These are phyloP conservation scores for Podospora sp. DNA, from an alignment of 495 filamentous ascomycete genomes.

Conservation along the genomic window DNA sequence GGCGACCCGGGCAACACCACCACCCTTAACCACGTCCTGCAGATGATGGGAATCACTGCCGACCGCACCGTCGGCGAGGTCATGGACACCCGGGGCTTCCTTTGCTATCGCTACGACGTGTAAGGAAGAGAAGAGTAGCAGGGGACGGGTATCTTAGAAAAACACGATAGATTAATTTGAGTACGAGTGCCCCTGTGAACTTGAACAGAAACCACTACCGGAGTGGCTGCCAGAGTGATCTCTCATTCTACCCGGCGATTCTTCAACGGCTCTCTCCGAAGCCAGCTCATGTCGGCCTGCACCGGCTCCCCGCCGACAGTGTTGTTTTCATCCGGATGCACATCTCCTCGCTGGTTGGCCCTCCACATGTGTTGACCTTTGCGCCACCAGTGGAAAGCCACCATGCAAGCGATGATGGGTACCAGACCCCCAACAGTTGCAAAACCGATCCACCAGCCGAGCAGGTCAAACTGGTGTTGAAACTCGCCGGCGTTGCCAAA, in stretches of 20 bases:
- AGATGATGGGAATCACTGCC: conserved; percentile 24
- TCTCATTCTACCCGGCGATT: too few species aligned
- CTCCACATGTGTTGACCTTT: neutral
- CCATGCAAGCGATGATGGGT: neutral
- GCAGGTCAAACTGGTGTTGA: neutral
- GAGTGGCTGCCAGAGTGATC: too few species aligned
- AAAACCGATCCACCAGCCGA: neutral
- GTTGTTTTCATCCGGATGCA: neutral
- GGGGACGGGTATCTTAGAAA: neutral
- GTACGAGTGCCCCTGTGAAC: neutral
- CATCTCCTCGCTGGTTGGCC: neutral
- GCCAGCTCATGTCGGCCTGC: neutral
- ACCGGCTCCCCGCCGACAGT: neutral
- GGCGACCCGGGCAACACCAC: conserved; percentile 24
- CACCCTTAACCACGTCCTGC: conserved; percentile 23
- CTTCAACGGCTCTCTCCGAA: neutral
- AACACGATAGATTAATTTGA: neutral
- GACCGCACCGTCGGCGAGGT: conserved; percentile 26
- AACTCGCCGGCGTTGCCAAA: neutral
- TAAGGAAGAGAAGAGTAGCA: neutral
- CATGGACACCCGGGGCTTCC: conserved; percentile 21
- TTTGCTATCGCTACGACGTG: conserved; percentile 29
- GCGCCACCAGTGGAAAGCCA: neutral
- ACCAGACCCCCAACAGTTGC: neutral
- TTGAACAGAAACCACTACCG: neutral